Evolutionary conservation across 2,329 filamentous ascomycete genomes (phyloP).

Genomic region (Hypoxylon sp.): DNA sequence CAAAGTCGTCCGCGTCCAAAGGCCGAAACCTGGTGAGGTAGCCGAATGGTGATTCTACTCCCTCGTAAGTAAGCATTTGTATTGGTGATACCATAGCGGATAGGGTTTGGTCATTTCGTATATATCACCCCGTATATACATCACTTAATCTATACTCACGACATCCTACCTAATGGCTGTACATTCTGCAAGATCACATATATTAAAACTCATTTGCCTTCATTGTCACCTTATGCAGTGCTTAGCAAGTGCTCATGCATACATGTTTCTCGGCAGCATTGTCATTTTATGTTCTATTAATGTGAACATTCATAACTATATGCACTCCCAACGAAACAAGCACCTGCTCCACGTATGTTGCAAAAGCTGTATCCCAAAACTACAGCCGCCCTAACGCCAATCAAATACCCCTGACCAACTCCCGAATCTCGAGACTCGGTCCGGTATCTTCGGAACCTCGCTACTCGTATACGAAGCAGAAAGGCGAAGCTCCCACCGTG

Average conservation of each 20-base stretch:
- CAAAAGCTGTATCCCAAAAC: neutral
- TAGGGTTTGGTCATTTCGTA: neutral
- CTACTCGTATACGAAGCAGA: conserved; percentile 57
- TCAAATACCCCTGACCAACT: no score
- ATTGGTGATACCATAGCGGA: conserved; percentile 4
- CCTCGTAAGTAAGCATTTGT: neutral
- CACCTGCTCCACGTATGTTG: neutral
- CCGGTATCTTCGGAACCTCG: no score
- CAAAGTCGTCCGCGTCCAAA: conserved; percentile 71
- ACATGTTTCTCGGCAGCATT: neutral
- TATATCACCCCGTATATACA: conserved; percentile 22
- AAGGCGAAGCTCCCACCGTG: conserved; percentile 51
- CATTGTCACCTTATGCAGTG: neutral
- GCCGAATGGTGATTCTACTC: conserved; percentile 51
- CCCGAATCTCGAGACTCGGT: neutral
- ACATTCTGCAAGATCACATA: conserved; percentile 9
- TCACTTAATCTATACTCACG: conserved; percentile 1
- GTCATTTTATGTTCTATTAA: conserved; percentile 12
- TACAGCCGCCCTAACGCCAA: conserved; percentile 9
- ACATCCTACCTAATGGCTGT: conserved; percentile 4
- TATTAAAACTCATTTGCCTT: conserved; percentile 3
- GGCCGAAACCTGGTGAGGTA: conserved; percentile 58
- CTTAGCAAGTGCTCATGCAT: conserved; percentile 6
- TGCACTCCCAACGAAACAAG: neutral
- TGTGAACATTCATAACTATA: no score